Percentiles rank a stretch among this genome's conserved stretches.
Evolutionary conservation across 352 stramenopile genomes (phyloP).

Genomic region (Pythium guiyangense): DNA sequence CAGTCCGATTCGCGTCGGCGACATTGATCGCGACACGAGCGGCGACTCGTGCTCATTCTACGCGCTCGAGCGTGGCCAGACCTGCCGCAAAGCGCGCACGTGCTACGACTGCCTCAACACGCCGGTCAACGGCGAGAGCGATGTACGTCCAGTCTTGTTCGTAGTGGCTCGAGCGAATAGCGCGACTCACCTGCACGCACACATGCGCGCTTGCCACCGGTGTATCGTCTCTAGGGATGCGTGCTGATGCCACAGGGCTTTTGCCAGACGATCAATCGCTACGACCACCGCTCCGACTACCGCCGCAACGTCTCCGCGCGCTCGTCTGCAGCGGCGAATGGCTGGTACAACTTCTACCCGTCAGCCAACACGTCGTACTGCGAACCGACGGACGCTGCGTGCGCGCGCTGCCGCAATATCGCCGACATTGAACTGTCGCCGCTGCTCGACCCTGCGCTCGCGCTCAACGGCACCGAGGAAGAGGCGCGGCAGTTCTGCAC

Average conservation of each 20-base stretch:
- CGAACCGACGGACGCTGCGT: constrained; percentile 43
- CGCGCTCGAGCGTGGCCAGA: constrained; percentile 21
- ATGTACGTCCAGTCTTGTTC: no score
- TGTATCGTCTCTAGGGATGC: constrained; percentile 27
- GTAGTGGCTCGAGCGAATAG: no score
- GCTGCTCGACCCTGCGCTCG: constrained; percentile 19
- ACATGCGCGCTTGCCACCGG: background rate
- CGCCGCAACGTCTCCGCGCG: constrained; percentile 39
- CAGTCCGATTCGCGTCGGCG: constrained; percentile 17
- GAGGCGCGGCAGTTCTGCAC: constrained; percentile 53
- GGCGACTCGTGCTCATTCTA: constrained; percentile 69
- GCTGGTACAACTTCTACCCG: constrained; percentile 66
- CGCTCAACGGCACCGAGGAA: constrained; percentile 27
- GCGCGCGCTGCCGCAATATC: constrained; percentile 37
- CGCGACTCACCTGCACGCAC: no score
- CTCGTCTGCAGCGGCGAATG: constrained; percentile 23
- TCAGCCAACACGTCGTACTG: constrained; percentile 63
- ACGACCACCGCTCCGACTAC: constrained; percentile 45
- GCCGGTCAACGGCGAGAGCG: constrained; percentile 24
- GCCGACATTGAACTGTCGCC: constrained; percentile 12
- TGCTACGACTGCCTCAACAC: no score
- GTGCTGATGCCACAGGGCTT: constrained; percentile 50
- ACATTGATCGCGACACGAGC: constrained; percentile 34
- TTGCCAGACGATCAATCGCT: constrained; percentile 52
- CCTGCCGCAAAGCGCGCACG: constrained; percentile 52